Conservation (phyloP, 257 asterid species). For the Plantago elongata region DNA sequence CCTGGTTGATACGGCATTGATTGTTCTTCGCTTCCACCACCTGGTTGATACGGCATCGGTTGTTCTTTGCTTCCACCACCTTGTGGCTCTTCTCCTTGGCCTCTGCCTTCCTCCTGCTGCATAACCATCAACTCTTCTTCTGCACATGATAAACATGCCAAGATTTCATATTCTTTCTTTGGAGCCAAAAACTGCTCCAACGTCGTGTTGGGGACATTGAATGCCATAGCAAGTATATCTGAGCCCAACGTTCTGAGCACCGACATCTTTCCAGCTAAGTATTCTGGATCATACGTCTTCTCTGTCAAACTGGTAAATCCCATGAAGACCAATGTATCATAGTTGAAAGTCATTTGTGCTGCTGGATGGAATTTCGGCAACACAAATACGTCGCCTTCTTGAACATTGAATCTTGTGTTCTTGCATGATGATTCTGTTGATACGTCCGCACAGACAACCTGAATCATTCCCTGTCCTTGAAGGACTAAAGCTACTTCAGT, state of each 20-base stretch:
- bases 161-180: slow-evolving; percentile 44
- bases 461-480: slow-evolving; percentile 67
- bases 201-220: slow-evolving; percentile 35
- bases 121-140: slow-evolving; percentile 61
- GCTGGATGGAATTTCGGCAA: slow-evolving; percentile 70
- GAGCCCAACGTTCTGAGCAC: slow-evolving; percentile 47
- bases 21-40: too few species aligned
- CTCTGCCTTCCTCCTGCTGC: slow-evolving; percentile 35
- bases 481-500: slow-evolving; percentile 52
- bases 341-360: slow-evolving; percentile 83
- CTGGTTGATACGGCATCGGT: too few species aligned
- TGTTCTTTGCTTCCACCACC: too few species aligned
- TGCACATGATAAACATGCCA: slow-evolving; percentile 68
- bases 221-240: slow-evolving; percentile 43
- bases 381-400: slow-evolving; percentile 63
- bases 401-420: slow-evolving; percentile 42
- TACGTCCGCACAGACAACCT: slow-evolving; percentile 43
- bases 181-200: slow-evolving; percentile 37
- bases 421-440: slow-evolving; percentile 28
- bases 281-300: slow-evolving; percentile 58
- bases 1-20: too few species aligned
- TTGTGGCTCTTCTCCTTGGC: too few species aligned
- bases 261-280: slow-evolving; percentile 60
- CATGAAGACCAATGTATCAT: slow-evolving; percentile 56
- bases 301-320: slow-evolving; percentile 51